phyloP scores from a whole-genome alignment of 148 eudicot species.

The Amaranthus palmeri region DNA sequence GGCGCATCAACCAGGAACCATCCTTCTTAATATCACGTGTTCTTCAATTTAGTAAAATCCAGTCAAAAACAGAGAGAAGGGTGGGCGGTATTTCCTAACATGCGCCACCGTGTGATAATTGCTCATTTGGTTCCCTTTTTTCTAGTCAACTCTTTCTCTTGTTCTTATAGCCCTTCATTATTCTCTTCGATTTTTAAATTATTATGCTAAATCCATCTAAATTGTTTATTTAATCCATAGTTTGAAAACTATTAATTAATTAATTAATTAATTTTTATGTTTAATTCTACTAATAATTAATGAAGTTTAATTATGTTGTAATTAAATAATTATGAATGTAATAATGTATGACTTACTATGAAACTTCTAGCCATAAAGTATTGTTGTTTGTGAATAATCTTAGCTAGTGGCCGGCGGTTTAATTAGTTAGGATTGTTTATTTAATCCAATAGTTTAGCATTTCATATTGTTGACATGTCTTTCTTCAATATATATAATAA shows the following conservation, averaged over 20 bases:
- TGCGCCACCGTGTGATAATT: slow-evolving; percentile 13
- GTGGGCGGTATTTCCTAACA: slow-evolving; percentile 11
- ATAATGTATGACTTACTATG: slow-evolving; percentile 2
- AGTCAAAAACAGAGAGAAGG: background rate
- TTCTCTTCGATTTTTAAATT: background rate
- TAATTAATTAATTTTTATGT: background rate
- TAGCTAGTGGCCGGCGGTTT: too few relatives aligned
- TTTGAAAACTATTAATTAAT: background rate
- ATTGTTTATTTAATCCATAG: background rate
- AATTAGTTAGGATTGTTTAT: too few relatives aligned
- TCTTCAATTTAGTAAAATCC: background rate
- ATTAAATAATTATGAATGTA: background rate
- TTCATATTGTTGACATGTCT: too few relatives aligned
- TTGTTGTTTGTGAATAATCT: too few relatives aligned
- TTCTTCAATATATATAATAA: too few relatives aligned
- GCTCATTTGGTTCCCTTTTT: slow-evolving; percentile 29
- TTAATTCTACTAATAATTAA: slow-evolving; percentile 10
- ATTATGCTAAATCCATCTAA: background rate
- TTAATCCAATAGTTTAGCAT: too few relatives aligned
- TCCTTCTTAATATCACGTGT: slow-evolving; percentile 26
- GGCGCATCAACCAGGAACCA: slow-evolving; percentile 17
- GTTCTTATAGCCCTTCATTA: slow-evolving; percentile 10
- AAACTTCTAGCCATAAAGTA: slow-evolving; percentile 9
- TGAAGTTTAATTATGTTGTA: background rate
- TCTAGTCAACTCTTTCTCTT: slow-evolving; percentile 17